Base-by-base conservation (phyloP, 176 grass and related monocot genomes). In the Oryza meyeriana region DNA sequence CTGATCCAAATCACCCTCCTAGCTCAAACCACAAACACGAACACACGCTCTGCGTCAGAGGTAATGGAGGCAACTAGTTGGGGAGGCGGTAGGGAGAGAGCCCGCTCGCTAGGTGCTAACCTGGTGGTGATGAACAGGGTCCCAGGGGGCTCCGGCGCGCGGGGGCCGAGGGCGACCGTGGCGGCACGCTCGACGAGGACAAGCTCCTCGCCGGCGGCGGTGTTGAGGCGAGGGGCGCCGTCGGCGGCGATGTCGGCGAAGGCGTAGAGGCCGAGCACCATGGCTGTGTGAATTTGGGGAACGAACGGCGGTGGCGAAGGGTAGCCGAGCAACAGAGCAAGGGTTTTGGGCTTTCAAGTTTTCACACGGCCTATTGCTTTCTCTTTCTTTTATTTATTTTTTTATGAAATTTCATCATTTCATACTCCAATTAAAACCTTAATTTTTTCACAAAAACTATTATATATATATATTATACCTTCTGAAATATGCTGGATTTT, bases 1-100 rank as follows among this genome's bases (percentile, higher is more conserved):
- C 93, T 90, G 61, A 87, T 4, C 93, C 90, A 95, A 57, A 92
- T 88, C 83, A 90, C 88, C 71, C 85, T 95, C 93, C 88, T 92
- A 8, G 66, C 66, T 67, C 38, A 61, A 78, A 27, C 17, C 68
- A 75, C 22, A 79, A 39, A 45, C 29, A 69, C 34, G 25, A 8
- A 0, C 45, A 8, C 52, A 57, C 22, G 52, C 75, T 63, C 31
- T 14, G 16, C 61, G 38, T 45, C 44, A 76, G 31, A 77, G 50
- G 8, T 13, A 36, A 35, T 14, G 38, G 31, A 40, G 24, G 33
- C 5, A 14, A 50, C 59, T 63, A 17, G 1, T 33, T 27, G 31
- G 2, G 5, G 27, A 40, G 42, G n/a, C n/a, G n/a, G 38, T 9
- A 10, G 14, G 40, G 29, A 28, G 6, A 34, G 57, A 38, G 33